Percentiles rank a stretch among this genome's conserved stretches.
Evolutionary conservation across 768 basidiomycete species (phyloP).

Genomic region (Serpula lacrymans): DNA sequence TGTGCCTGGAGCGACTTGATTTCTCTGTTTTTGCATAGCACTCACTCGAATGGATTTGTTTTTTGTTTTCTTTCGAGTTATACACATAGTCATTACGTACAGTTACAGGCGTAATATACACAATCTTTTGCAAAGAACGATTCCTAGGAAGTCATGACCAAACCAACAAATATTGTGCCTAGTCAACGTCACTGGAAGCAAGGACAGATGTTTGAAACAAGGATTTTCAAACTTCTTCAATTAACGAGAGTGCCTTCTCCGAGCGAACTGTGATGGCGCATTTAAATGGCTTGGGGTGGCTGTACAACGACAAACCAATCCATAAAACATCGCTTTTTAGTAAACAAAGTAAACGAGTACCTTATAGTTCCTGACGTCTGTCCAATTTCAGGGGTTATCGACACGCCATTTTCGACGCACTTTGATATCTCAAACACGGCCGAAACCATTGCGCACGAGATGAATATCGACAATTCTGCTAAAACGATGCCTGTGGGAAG

Average conservation of each 20-base stretch:
- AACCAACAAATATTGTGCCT: too few species aligned
- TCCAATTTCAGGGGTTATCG: slow-evolving; percentile 4
- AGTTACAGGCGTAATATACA: too few species aligned
- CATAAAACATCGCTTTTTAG: not conserved
- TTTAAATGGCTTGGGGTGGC: slow-evolving; percentile 14
- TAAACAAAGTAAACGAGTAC: slow-evolving; percentile 11
- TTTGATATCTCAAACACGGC: slow-evolving; percentile 10
- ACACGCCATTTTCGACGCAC: slow-evolving; percentile 3
- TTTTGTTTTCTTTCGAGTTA: too few species aligned
- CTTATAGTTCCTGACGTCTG: not conserved
- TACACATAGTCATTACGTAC: too few species aligned
- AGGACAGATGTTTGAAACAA: too few species aligned
- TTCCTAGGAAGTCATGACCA: too few species aligned
- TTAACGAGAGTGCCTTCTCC: slow-evolving; percentile 4
- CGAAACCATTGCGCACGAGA: slow-evolving; percentile 1
- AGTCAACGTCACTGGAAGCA: too few species aligned
- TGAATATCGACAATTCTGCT: slow-evolving; percentile 9
- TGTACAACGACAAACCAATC: not conserved
- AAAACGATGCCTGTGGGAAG: slow-evolving; percentile 1
- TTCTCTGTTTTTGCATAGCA: too few species aligned
- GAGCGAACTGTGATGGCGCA: slow-evolving; percentile 16
- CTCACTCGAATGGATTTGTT: too few species aligned
- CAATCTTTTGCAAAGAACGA: too few species aligned
- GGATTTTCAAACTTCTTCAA: too few species aligned
- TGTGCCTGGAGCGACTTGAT: too few species aligned